Percentiles rank a stretch among this genome's conserved stretches.
These are phyloP conservation scores for Cercis canadensis DNA, from an alignment of 306 rosid genomes.

Conservation along the genomic window DNA sequence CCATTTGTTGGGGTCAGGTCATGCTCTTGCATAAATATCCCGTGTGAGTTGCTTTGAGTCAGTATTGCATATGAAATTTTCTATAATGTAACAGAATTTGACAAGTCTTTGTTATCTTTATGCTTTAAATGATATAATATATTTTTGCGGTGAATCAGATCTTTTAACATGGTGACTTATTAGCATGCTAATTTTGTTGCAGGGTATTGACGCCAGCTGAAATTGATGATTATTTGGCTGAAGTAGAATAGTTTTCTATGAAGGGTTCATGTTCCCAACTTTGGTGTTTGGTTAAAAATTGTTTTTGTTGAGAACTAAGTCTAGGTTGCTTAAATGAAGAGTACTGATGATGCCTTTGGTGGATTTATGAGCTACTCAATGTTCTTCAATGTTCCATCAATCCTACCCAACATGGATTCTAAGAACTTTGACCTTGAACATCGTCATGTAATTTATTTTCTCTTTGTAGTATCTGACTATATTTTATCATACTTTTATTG, in stretches of 20 bases:
- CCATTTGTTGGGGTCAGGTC: too few species aligned
- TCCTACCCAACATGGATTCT: constrained; percentile 23
- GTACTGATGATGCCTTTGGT: constrained; percentile 20
- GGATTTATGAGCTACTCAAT: constrained; percentile 36
- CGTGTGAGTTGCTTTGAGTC: too few species aligned
- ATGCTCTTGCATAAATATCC: too few species aligned
- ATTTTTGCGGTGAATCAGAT: too few species aligned
- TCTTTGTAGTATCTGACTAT: neutral
- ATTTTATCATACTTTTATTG: neutral
- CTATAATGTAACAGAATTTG: too few species aligned
- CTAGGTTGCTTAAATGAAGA: constrained; percentile 18
- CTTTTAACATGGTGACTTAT: neutral
- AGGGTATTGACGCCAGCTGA: constrained; percentile 96
- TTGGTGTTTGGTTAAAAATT: constrained; percentile 37
- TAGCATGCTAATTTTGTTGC: constrained; percentile 45
- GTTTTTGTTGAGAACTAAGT: constrained; percentile 35
- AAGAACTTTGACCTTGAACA: neutral
- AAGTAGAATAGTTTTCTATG: constrained; percentile 74
- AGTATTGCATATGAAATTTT: too few species aligned
- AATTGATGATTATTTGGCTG: constrained; percentile 93
- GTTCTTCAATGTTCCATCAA: neutral
- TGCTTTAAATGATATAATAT: too few species aligned
- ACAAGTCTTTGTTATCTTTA: too few species aligned
- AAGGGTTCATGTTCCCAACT: constrained; percentile 29
- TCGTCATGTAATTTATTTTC: constrained; percentile 1